A percentile compares a stretch with the other conserved stretches of the same genome.
Conservation (phyloP, 2,329 filamentous ascomycete genomes). For the Trichoderma endophyticum region DNA sequence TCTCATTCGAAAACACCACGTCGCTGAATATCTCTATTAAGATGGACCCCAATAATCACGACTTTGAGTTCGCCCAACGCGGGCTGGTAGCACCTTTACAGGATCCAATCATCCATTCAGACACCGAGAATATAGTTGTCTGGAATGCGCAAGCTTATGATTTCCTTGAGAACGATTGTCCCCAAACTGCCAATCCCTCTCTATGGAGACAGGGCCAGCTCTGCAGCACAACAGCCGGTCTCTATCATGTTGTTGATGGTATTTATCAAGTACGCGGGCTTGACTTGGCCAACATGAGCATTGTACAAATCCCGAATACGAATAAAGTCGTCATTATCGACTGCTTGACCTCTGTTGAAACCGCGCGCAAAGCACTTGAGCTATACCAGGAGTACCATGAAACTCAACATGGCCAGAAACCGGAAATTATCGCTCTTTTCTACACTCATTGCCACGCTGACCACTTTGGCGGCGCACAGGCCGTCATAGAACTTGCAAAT, state of each 20-base stretch:
- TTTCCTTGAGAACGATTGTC: not conserved
- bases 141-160: not conserved
- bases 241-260: not conserved
- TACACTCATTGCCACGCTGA: not conserved
- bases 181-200: not conserved
- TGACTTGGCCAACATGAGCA: not conserved
- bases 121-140: not conserved
- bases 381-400: not conserved
- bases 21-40: not conserved
- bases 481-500: not conserved
- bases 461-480: not conserved
- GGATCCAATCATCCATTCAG: not conserved
- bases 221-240: not conserved
- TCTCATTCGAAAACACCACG: not conserved
- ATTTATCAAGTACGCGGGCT: not conserved
- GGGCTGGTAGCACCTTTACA: not conserved
- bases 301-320: not conserved
- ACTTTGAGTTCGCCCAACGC: not conserved
- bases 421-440: not conserved
- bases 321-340: not conserved
- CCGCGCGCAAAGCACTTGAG: not conserved
- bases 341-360: not conserved
- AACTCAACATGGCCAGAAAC: not conserved
- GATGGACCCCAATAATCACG: not conserved
- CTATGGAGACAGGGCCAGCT: not conserved